phyloP scores from a whole-genome alignment of 2,329 filamentous ascomycete genomes.

The Aspergillus pseudonomiae region DNA sequence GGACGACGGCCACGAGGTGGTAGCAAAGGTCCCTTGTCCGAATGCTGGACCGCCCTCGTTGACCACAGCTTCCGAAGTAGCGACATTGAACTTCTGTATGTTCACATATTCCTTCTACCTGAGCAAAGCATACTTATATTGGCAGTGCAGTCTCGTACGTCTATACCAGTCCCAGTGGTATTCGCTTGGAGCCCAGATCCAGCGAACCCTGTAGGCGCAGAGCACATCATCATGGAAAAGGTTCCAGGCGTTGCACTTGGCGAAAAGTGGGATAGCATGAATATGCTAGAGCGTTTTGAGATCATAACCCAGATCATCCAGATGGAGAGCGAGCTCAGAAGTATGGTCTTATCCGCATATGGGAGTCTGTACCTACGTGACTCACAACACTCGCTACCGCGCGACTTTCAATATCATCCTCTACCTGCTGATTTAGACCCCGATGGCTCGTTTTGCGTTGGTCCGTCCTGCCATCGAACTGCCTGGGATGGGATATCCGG shows the following conservation, averaged over 20 bases:
- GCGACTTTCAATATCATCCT: background rate
- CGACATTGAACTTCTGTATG: conserved; percentile 35
- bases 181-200: conserved; percentile 35
- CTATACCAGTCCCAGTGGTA: conserved; percentile 39
- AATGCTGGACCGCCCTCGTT: conserved; percentile 27
- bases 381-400: background rate
- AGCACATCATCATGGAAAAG: conserved; percentile 48
- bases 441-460: background rate
- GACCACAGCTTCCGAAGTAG: conserved; percentile 41
- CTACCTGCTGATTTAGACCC: background rate
- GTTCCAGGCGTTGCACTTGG: conserved; percentile 35
- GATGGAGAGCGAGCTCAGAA: background rate
- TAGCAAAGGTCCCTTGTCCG: conserved; percentile 29
- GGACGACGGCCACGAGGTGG: conserved; percentile 25
- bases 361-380: background rate
- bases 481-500: too few species aligned
- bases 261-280: conserved; percentile 35
- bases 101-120: background rate
- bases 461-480: background rate
- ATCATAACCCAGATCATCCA: background rate
- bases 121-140: too few species aligned
- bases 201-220: conserved; percentile 39
- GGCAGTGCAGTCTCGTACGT: conserved; percentile 4
- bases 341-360: background rate
- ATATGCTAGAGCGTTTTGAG: background rate